Evolutionary conservation across 139 green algal species (phyloP), one percentile per base, ranked within the genome.

Genomic region (Chlamydomonas sp.): DNA sequence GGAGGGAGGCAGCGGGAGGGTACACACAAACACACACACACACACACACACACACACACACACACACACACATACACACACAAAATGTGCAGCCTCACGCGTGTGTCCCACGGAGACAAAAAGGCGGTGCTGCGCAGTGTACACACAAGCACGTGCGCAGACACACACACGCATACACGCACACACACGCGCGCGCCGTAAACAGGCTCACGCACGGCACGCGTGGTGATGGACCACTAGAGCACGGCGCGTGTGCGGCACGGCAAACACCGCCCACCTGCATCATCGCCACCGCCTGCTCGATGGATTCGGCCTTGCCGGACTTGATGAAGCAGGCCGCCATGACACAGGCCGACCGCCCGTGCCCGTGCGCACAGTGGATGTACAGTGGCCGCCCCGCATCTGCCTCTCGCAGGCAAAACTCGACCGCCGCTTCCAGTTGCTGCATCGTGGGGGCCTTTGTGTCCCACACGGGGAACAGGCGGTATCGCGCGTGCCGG

Each of bases 321-420:
- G 3, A 6, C 59, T 74, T 60, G 33, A 79, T 35, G 58, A 79
- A 43, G 60, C 73, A 79, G 13, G 73, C 73, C n/a, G 58, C 48
- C 29, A 89, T 67, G 35, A 89, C 63, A 2, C 78, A 78, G 30
- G 83, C 83, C 37, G 58, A 77, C 34, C 83, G 70, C 26, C 83
- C 83, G 48, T 89, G 83, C 16, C 83, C 83, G 70, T 89, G 83
- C 2, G 83, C 83, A 67, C 85, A 90, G 74, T 90, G 85, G 20
- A 90, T 68, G 35, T 85, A 81, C 5, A 90, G 65, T 1, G 71
- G 29, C 22, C 62, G 35, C 16, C 80, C 80, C 54, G 50, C 61
- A 0, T 22, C 20, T 16, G 57, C 38, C 73, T 89, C 73, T 26
- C 73, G 5, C 38, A 74, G 37, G 1, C 73, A 76, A 62, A 81